Conservation (phyloP, 345 rosid genomes). For the Lagerstroemia speciosa region DNA sequence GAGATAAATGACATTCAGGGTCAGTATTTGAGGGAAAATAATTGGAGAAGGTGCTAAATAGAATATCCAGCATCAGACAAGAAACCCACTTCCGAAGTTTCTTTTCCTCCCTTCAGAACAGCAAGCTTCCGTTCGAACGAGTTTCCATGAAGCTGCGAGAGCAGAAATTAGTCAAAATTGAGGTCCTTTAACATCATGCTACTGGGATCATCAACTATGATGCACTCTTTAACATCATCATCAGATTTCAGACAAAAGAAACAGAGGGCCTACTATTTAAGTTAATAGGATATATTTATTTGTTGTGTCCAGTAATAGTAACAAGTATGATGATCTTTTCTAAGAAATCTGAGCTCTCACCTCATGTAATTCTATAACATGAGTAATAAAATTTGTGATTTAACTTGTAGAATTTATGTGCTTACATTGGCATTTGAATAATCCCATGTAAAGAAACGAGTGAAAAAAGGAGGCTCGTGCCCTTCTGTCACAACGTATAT, state of each 20-base stretch:
- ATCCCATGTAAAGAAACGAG: slow-evolving; percentile 74
- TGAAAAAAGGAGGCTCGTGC: slow-evolving; percentile 67
- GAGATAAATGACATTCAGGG: not conserved
- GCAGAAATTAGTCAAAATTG: not conserved
- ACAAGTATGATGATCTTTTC: not conserved
- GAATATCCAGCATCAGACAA: not conserved
- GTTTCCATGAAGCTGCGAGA: slow-evolving; percentile 65
- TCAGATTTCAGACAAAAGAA: not conserved
- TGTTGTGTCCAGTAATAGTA: not conserved
- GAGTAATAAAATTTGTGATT: not conserved
- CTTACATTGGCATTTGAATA: slow-evolving; percentile 64
- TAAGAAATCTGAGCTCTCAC: not conserved
- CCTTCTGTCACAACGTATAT: slow-evolving; percentile 66
- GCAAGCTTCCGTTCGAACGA: slow-evolving; percentile 88
- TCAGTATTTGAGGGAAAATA: not conserved
- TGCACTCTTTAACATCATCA: not conserved
- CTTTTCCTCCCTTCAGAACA: slow-evolving; percentile 43
- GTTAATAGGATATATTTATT: not conserved
- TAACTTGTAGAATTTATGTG: not conserved
- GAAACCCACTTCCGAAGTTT: slow-evolving; percentile 36
- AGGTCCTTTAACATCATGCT: not conserved
- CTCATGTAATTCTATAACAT: not conserved
- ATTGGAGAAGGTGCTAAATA: not conserved
- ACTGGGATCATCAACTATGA: not conserved
- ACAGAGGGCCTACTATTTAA: not conserved